Evolutionary conservation across 176 grass and related monocot genomes (phyloP).

Genomic region (Zizania latifolia): DNA sequence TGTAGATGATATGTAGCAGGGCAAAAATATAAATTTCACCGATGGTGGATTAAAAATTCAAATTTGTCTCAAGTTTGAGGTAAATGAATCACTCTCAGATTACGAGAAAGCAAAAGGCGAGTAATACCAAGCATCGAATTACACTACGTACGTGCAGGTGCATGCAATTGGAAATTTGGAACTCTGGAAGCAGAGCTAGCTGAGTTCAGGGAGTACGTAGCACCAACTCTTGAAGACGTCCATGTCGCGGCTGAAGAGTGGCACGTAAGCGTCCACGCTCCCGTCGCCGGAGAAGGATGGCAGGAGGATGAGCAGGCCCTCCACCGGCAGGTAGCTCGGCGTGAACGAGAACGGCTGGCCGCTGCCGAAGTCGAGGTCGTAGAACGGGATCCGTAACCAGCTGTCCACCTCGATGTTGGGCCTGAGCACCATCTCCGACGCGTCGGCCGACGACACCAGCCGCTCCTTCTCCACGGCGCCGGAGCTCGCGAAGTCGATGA

Average conservation of each 20-base stretch:
- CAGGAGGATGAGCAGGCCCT: constrained; percentile 23
- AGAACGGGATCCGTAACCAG: constrained; percentile 28
- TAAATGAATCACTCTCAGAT: no score
- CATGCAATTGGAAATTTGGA: no score
- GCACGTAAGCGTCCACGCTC: constrained; percentile 19
- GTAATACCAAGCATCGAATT: no score
- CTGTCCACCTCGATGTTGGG: constrained; percentile 23
- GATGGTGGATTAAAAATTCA: no score
- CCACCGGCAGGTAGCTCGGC: constrained; percentile 20
- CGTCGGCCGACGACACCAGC: constrained; percentile 9
- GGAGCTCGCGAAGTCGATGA: constrained; percentile 22
- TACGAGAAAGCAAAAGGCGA: no score
- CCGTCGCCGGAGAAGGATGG: constrained; percentile 5
- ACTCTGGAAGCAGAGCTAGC: background rate
- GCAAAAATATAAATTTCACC: no score
- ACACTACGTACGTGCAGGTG: background rate
- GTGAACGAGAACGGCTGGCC: constrained; percentile 21
- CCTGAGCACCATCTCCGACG: constrained; percentile 16
- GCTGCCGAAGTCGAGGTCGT: constrained; percentile 23
- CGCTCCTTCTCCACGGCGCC: background rate
- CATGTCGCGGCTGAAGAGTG: constrained; percentile 9
- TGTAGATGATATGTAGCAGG: no score
- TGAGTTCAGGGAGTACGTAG: background rate
- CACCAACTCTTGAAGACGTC: constrained; percentile 25
- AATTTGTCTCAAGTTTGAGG: no score